Evolutionary conservation across 2,329 filamentous ascomycete genomes (phyloP).

Genomic region (Pseudogymnoascus sp.): DNA sequence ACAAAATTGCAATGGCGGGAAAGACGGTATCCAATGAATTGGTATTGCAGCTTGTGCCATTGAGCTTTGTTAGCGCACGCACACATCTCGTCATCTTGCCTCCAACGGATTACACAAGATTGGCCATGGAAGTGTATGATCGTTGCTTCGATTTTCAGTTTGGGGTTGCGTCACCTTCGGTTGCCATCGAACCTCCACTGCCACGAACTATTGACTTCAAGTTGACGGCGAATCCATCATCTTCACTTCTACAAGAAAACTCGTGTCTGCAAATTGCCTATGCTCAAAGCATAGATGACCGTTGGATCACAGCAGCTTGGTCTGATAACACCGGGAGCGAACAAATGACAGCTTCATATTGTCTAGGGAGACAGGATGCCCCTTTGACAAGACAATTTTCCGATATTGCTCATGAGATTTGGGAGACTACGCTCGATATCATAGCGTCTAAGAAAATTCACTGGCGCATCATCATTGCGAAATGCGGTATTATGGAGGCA

Average conservation of each 20-base stretch:
- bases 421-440: conserved; percentile 67
- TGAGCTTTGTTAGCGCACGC: conserved; percentile 56
- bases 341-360: conserved; percentile 66
- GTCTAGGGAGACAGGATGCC: conserved; percentile 51
- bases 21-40: conserved; percentile 50
- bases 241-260: conserved; percentile 67
- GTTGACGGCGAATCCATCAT: conserved; percentile 55
- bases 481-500: conserved; percentile 58
- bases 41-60: conserved; percentile 68
- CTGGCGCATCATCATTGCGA: conserved; percentile 70
- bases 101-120: conserved; percentile 47
- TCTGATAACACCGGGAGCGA: conserved; percentile 67
- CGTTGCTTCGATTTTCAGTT: conserved; percentile 54
- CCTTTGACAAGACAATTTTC: conserved; percentile 44
- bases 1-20: conserved; percentile 42
- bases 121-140: conserved; percentile 71
- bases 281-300: conserved; percentile 61
- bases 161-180: conserved; percentile 55
- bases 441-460: conserved; percentile 61
- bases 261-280: conserved; percentile 76
- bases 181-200: conserved; percentile 61
- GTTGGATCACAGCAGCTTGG: conserved; percentile 76
- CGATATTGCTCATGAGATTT: conserved; percentile 65
- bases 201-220: conserved; percentile 71
- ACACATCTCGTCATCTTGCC: conserved; percentile 54